Percentiles rank a stretch among this genome's conserved stretches.
These are phyloP conservation scores for Lindgomyces ingoldianus DNA, from an alignment of 495 filamentous ascomycete species.

Conservation along the genomic window DNA sequence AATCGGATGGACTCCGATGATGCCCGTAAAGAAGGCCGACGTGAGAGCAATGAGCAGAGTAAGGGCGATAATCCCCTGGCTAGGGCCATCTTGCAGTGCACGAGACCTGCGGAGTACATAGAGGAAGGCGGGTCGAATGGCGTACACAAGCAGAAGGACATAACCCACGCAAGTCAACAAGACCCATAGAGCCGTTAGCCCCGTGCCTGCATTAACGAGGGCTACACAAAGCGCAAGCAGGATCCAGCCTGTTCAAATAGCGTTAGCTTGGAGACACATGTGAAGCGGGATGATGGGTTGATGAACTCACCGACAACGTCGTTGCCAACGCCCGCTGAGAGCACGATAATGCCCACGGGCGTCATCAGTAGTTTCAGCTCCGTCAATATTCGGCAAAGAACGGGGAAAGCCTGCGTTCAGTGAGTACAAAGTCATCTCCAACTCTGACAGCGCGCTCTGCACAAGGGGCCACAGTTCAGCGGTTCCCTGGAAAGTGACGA, in stretches of 20 bases:
- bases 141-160: constrained; percentile 73
- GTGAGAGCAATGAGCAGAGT: constrained; percentile 77
- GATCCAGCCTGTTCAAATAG: constrained; percentile 61
- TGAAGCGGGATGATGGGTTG: not conserved
- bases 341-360: constrained; percentile 82
- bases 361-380: constrained; percentile 87
- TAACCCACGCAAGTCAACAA: constrained; percentile 76
- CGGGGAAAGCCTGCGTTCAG: constrained; percentile 72
- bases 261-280: constrained; percentile 24
- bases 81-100: constrained; percentile 85
- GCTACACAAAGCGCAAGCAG: constrained; percentile 92
- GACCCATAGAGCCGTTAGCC: constrained; percentile 84
- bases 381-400: constrained; percentile 90
- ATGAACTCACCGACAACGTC: constrained; percentile 71
- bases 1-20: constrained; percentile 89
- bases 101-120: constrained; percentile 71
- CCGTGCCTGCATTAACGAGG: constrained; percentile 83
- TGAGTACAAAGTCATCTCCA: constrained; percentile 4
- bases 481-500: not conserved
- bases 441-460: not conserved
- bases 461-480: too few relatives aligned
- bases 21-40: constrained; percentile 93
- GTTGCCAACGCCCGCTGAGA: constrained; percentile 94
- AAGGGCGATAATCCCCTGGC: constrained; percentile 79
- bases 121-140: constrained; percentile 75